phyloP scores from a whole-genome alignment of 179 eudicot genomes.

The Heliamphora pulchella region DNA sequence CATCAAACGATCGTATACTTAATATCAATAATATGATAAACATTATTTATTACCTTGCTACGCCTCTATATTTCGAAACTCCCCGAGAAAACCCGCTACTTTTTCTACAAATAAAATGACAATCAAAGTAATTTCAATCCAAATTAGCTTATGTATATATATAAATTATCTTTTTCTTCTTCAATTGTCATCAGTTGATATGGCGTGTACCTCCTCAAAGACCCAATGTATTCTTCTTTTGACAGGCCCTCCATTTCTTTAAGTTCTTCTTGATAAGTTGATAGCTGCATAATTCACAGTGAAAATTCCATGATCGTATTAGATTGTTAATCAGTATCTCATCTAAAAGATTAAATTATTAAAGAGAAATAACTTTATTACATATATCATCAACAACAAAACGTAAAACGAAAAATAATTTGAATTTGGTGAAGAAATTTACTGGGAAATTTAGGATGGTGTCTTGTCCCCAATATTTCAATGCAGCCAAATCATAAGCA shows the following conservation, averaged over 20 bases:
- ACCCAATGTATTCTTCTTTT: slow-evolving; percentile 60
- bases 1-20: neutral
- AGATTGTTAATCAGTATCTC: too few species aligned
- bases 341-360: neutral
- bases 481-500: slow-evolving; percentile 60
- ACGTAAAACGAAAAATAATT: too few species aligned
- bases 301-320: too few species aligned
- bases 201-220: slow-evolving; percentile 37
- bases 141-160: neutral
- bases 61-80: slow-evolving; percentile 69
- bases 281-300: slow-evolving; percentile 22
- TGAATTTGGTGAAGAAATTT: slow-evolving; percentile 8
- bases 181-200: neutral
- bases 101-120: slow-evolving; percentile 38
- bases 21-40: neutral
- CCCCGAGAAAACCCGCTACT: slow-evolving; percentile 72
- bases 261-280: slow-evolving; percentile 39
- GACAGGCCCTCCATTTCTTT: slow-evolving; percentile 50
- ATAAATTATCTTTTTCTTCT: neutral
- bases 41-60: slow-evolving; percentile 46
- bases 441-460: slow-evolving; percentile 53
- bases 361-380: neutral
- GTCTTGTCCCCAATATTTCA: slow-evolving; percentile 62
- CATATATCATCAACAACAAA: too few species aligned
- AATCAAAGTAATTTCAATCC: neutral